Percentiles rank a stretch among this genome's conserved stretches.
Conservation (phyloP, 768 basidiomycete species). For the Termitomyces sp. region DNA sequence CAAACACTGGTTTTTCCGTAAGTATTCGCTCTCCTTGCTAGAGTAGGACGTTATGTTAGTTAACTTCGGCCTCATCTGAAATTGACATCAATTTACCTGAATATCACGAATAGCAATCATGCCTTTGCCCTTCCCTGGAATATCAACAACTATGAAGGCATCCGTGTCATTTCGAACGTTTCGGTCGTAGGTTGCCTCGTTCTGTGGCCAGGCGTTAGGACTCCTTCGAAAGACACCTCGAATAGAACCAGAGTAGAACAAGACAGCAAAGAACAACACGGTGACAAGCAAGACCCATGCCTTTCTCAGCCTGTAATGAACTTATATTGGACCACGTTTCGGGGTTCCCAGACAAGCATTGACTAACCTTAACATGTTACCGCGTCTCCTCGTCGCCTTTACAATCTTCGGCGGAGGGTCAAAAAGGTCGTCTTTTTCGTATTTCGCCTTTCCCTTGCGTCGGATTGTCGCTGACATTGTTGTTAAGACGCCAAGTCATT, state of each 20-base stretch:
- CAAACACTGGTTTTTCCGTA: slow-evolving; percentile 51
- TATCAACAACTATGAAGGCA: slow-evolving; percentile 38
- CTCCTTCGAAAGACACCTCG: not conserved
- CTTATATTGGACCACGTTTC: not conserved
- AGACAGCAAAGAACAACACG: not conserved
- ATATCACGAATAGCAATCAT: slow-evolving; percentile 50
- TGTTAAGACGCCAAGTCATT: not conserved
- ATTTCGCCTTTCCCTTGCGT: slow-evolving; percentile 9
- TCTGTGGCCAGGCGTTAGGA: not conserved
- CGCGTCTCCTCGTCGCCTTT: not conserved
- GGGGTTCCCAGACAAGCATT: not conserved
- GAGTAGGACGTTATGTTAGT: not conserved
- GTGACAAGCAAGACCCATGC: not conserved
- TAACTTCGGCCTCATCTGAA: not conserved
- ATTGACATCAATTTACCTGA: slow-evolving; percentile 27
- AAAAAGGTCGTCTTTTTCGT: slow-evolving; percentile 6
- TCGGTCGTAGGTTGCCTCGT: not conserved
- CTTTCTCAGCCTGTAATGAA: not conserved
- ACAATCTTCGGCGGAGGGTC: slow-evolving; percentile 7
- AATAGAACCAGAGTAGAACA: not conserved
- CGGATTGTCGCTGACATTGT: slow-evolving; percentile 9
- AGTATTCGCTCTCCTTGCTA: slow-evolving; percentile 58
- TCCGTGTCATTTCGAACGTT: not conserved
- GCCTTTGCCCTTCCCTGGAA: slow-evolving; percentile 56
- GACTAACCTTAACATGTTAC: not conserved